These are phyloP conservation scores for Wickerhamiella sorbophila DNA, from an alignment of 805 yeast species.

Conservation along the genomic window DNA sequence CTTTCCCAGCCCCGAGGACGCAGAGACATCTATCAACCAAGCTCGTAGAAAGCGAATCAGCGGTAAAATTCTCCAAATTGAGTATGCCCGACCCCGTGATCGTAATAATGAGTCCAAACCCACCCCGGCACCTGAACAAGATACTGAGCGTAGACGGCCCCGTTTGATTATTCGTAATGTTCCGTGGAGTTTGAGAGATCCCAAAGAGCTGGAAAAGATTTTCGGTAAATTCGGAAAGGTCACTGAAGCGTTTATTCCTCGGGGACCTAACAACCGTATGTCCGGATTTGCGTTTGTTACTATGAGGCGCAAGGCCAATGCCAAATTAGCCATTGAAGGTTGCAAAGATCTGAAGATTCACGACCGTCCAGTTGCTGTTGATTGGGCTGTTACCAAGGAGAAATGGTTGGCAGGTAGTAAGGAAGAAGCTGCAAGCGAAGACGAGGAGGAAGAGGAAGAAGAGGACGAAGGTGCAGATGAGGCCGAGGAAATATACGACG, in stretches of 20 bases:
- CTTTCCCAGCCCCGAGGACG: constrained; percentile 74
- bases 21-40: constrained; percentile 54
- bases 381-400: constrained; percentile 77
- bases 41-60: constrained; percentile 54
- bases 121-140: constrained; percentile 13
- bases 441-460: constrained; percentile 26
- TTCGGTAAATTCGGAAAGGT: constrained; percentile 77
- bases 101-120: constrained; percentile 30
- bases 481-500: constrained; percentile 17
- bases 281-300: constrained; percentile 91
- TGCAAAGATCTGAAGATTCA: constrained; percentile 63
- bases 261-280: constrained; percentile 77
- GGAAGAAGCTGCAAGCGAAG: constrained; percentile 22
- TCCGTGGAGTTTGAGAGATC: constrained; percentile 88
- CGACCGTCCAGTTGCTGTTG: constrained; percentile 88
- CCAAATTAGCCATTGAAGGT: constrained; percentile 67
- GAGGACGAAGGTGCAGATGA: constrained; percentile 23
- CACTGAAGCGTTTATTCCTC: constrained; percentile 76
- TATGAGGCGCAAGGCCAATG: constrained; percentile 65
- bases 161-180: constrained; percentile 79
- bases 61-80: constrained; percentile 55
- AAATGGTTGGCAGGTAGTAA: constrained; percentile 47
- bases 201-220: constrained; percentile 51
- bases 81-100: constrained; percentile 84
- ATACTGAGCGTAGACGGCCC: constrained; percentile 65